These are phyloP conservation scores for Fusarium armeniacum DNA, from an alignment of 2,329 filamentous ascomycete species.

Conservation along the genomic window DNA sequence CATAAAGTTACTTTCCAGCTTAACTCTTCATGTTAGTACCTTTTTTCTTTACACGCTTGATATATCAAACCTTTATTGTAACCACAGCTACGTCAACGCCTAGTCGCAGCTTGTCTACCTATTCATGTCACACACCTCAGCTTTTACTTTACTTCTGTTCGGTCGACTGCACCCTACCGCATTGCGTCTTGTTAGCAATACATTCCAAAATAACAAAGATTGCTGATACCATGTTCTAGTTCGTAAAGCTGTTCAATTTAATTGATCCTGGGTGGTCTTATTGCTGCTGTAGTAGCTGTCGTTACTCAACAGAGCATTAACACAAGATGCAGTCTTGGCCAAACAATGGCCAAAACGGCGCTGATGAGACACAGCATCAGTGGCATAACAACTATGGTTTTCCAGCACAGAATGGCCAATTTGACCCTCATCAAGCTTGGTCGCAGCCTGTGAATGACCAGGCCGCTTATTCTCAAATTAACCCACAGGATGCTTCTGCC, in stretches of 20 bases:
- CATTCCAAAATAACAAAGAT: constrained; percentile 46
- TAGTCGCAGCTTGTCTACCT: constrained; percentile 18
- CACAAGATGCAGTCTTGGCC: constrained; percentile 60
- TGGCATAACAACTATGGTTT: constrained; percentile 56
- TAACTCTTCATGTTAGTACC: constrained; percentile 48
- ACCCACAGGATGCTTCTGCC: constrained; percentile 51
- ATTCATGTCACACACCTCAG: constrained; percentile 12
- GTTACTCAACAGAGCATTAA: constrained; percentile 40
- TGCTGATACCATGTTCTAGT: constrained; percentile 53
- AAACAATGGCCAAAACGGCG: constrained; percentile 55
- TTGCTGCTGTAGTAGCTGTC: constrained; percentile 43
- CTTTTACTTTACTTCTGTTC: constrained; percentile 17
- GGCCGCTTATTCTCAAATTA: constrained; percentile 52
- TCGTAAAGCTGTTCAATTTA: constrained; percentile 45
- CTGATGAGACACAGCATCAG: constrained; percentile 53
- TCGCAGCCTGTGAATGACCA: constrained; percentile 55
- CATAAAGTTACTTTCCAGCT: constrained; percentile 42
- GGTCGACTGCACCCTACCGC: constrained; percentile 27
- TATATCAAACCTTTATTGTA: constrained; percentile 27
- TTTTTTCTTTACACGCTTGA: constrained; percentile 24
- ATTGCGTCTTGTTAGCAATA: constrained; percentile 15
- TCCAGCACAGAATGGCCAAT: constrained; percentile 54
- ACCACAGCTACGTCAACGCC: constrained; percentile 44
- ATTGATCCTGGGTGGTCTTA: constrained; percentile 43
- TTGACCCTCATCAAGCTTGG: constrained; percentile 58